A percentile compares a stretch with the other conserved stretches of the same genome.
Evolutionary conservation across 129 eudicot species (phyloP).

Genomic region (Flaveria ramosissima): DNA sequence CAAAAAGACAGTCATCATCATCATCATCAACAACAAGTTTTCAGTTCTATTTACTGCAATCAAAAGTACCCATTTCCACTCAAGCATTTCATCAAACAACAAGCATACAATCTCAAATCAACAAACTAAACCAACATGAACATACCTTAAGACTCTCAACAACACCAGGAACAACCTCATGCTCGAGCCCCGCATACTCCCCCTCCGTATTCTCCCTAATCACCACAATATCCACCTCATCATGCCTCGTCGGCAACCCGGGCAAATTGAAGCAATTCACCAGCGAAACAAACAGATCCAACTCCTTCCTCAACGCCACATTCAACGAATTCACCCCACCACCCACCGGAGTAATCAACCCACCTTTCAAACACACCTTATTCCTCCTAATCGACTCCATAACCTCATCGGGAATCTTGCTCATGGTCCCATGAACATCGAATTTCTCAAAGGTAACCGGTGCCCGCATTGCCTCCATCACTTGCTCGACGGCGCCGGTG

Average conservation of each 20-base stretch:
- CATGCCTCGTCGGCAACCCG: slow-evolving; percentile 75
- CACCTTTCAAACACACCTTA: slow-evolving; percentile 74
- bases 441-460: slow-evolving; percentile 68
- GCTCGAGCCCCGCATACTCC: slow-evolving; percentile 83
- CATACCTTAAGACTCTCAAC: slow-evolving; percentile 82
- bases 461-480: slow-evolving; percentile 69
- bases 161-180: slow-evolving; percentile 87
- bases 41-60: neutral
- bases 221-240: slow-evolving; percentile 81
- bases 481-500: slow-evolving; percentile 80
- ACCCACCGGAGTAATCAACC: slow-evolving; percentile 65
- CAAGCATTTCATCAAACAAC: slow-evolving; percentile 23
- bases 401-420: slow-evolving; percentile 51
- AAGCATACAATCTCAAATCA: neutral
- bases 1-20: too few species aligned
- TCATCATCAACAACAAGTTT: neutral
- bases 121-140: neutral
- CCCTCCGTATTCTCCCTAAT: slow-evolving; percentile 92
- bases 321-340: slow-evolving; percentile 76
- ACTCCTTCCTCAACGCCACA: slow-evolving; percentile 54
- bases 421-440: slow-evolving; percentile 76
- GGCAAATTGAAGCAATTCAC: slow-evolving; percentile 70
- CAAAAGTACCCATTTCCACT: slow-evolving; percentile 9
- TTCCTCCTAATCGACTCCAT: slow-evolving; percentile 66
- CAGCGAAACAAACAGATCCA: slow-evolving; percentile 66